phyloP scores from a whole-genome alignment of 2,329 filamentous ascomycete genomes.

The Diaporthe longicolla region DNA sequence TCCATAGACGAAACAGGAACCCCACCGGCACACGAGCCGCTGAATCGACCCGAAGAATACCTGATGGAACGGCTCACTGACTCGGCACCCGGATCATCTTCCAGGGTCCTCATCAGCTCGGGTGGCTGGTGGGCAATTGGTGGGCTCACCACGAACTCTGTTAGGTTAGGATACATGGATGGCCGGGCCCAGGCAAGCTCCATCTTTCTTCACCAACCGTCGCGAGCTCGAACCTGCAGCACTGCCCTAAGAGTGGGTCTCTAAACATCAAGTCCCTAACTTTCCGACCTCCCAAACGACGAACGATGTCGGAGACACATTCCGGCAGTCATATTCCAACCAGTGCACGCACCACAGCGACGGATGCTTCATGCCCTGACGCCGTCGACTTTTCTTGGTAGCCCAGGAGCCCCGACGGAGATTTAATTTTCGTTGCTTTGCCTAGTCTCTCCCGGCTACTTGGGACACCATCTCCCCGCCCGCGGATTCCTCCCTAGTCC shows the following conservation, averaged over 20 bases:
- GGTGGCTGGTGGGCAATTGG: not conserved
- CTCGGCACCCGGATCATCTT: slow-evolving; percentile 30
- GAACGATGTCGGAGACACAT: not conserved
- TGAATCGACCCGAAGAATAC: slow-evolving; percentile 12
- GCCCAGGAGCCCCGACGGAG: not conserved
- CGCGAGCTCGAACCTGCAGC: not conserved
- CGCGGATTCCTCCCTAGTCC: slow-evolving; percentile 10
- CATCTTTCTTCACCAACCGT: slow-evolving; percentile 11
- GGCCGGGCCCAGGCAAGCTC: not conserved
- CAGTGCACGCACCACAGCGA: not conserved
- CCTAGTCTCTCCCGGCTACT: slow-evolving; percentile 23
- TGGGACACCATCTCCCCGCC: slow-evolving; percentile 25
- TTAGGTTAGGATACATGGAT: not conserved
- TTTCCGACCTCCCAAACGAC: too few relatives aligned
- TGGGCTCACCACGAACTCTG: slow-evolving; percentile 15
- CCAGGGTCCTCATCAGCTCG: slow-evolving; percentile 16
- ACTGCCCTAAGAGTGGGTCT: slow-evolving; percentile 32
- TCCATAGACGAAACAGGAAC: slow-evolving; percentile 17
- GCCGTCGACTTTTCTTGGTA: not conserved
- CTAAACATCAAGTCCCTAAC: not conserved
- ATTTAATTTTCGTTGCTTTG: not conserved
- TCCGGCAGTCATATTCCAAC: not conserved
- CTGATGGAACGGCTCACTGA: slow-evolving; percentile 6
- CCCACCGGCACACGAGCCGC: slow-evolving; percentile 14
- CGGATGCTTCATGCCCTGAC: not conserved